phyloP scores from a whole-genome alignment of 2,329 filamentous ascomycete genomes.

The Apiospora malaysiana region DNA sequence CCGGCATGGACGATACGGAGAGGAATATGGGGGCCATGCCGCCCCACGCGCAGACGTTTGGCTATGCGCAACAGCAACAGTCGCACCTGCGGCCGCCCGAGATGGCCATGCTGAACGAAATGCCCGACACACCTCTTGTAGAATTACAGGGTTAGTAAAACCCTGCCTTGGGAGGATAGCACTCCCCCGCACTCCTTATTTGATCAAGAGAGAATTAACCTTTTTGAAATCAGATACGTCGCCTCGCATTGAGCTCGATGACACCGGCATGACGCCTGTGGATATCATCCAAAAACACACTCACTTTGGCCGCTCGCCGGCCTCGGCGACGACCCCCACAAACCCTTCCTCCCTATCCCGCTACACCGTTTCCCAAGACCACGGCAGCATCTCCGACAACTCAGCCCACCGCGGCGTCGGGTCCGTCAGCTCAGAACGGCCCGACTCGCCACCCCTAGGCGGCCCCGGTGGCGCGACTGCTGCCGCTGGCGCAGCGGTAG shows the following conservation, averaged over 20 bases:
- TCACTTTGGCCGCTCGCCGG: slow-evolving; percentile 34
- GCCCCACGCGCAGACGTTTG: slow-evolving; percentile 25
- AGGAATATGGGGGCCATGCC: slow-evolving; percentile 34
- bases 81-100: slow-evolving; percentile 15
- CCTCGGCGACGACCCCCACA: slow-evolving; percentile 31
- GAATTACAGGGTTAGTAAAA: slow-evolving; percentile 53
- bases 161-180: background rate
- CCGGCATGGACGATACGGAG: slow-evolving; percentile 46
- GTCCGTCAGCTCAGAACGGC: slow-evolving; percentile 17
- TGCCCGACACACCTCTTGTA: slow-evolving; percentile 49
- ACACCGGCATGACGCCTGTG: slow-evolving; percentile 46
- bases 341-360: slow-evolving; percentile 38
- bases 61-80: slow-evolving; percentile 12
- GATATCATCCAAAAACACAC: slow-evolving; percentile 48
- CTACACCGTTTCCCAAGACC: slow-evolving; percentile 35
- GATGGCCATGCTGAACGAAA: slow-evolving; percentile 42
- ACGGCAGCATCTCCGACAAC: slow-evolving; percentile 38
- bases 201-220: slow-evolving; percentile 28
- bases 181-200: slow-evolving; percentile 15
- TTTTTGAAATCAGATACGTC: slow-evolving; percentile 45
- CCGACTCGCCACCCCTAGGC: slow-evolving; percentile 36
- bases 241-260: slow-evolving; percentile 50
- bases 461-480: background rate
- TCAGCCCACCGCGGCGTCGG: slow-evolving; percentile 25
- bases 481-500: background rate